Base-by-base conservation (phyloP, 2,329 filamentous ascomycete species). In the Cordyceps fumosorosea region DNA sequence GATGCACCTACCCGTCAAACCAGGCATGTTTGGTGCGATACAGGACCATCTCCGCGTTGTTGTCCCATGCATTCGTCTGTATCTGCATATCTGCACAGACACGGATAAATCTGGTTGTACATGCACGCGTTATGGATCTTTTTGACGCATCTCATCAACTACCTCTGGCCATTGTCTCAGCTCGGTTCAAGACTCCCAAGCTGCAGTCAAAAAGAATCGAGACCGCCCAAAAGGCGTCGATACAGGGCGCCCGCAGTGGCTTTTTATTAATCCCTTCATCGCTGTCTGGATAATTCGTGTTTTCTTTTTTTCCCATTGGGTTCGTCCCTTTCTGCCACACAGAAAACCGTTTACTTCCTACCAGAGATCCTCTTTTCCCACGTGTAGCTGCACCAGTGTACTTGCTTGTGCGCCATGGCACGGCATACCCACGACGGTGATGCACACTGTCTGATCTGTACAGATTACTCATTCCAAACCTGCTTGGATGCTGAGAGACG, bases 301-400 rank as follows among this genome's bases (percentile, higher is more conserved):
- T 59, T 59, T 32, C 56, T 52, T 59, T 52, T 52, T 59, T 52
- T 44, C 51, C 10, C 18, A 59, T 52, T 59, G 56, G 42, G 37
- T 11, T 24, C 56, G 26, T 55, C 20, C 11, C 52, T 40, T 24
- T 26, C 37, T 5, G 22, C 22, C 45, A 50, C 50, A 37, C 37
- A 29, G 24, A 29, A 10, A 20, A n/a, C 20, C 56, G 26, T 48
- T 59, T 44, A 51, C 26, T 29, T 16, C 22, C 47, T 50, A 8
- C 22, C 32, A 51, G 11, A 51, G 56, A 52, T 59, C 47, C 47
- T 44, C 47, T 52, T 59, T 59, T 52, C 47, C 56, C 56, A 59
- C 56, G 56, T 59, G 56, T 42, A 2, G n/a, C n/a, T 37, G 44
- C n/a, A 22, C 6, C n/a, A 47, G 34, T 37, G 34, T 37, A 14